Conservation (phyloP, 2,329 filamentous ascomycete genomes). For the Metarhizium rileyi region DNA sequence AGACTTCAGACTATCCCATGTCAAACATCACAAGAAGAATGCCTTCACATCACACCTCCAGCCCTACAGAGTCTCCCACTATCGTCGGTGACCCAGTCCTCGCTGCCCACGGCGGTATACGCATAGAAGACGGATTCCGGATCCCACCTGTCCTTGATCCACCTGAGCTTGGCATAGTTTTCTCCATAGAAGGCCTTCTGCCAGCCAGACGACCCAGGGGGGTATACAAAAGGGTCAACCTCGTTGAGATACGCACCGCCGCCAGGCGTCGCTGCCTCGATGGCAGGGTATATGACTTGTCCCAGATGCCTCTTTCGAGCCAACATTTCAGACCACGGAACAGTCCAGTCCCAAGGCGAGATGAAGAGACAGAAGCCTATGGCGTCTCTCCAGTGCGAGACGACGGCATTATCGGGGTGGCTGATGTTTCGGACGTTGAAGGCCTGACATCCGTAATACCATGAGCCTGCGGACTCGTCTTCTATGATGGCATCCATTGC, state of each 20-base stretch:
- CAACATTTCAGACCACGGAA: background rate
- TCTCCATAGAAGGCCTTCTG: constrained; percentile 31
- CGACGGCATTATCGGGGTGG: no score
- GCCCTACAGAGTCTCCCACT: background rate
- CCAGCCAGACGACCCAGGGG: constrained; percentile 28
- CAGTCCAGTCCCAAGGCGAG: background rate
- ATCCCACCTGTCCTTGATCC: constrained; percentile 39
- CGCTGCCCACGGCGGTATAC: constrained; percentile 35
- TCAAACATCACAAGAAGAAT: no score
- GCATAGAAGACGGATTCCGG: constrained; percentile 33
- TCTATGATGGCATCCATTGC: no score
- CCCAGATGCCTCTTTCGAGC: background rate
- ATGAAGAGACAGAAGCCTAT: no score
- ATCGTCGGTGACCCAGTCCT: constrained; percentile 12
- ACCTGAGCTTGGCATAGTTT: constrained; percentile 27
- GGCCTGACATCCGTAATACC: no score
- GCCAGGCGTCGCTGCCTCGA: background rate
- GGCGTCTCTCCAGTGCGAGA: no score
- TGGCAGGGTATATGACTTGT: background rate
- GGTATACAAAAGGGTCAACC: constrained; percentile 31
- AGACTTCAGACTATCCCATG: no score
- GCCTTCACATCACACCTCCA: no score
- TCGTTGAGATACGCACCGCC: constrained; percentile 32
- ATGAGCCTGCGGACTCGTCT: no score
- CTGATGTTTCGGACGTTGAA: no score